Evolutionary conservation across 257 asterid genomes (phyloP).

Genomic region (Capsicum chinense): DNA sequence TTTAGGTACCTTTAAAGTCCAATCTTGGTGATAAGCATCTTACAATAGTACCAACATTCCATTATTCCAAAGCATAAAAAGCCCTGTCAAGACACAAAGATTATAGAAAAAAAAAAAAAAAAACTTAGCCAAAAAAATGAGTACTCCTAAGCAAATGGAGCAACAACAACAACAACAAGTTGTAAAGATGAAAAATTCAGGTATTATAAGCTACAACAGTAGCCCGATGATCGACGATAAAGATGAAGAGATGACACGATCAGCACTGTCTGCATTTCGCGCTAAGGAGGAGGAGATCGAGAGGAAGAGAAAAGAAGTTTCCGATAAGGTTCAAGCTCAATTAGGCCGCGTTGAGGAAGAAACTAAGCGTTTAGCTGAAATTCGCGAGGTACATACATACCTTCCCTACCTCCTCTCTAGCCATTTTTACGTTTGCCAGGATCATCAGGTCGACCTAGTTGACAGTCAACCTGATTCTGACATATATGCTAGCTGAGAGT

Average conservation of each 20-base stretch:
- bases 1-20: conserved; percentile 45
- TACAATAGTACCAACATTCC: conserved; percentile 36
- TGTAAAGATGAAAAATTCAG: conserved; percentile 56
- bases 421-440: too few relatives aligned
- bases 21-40: conserved; percentile 52
- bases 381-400: conserved; percentile 63
- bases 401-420: too few relatives aligned
- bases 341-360: conserved; percentile 88
- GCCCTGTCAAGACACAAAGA: conserved; percentile 30
- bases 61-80: conserved; percentile 42
- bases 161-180: conserved; percentile 43
- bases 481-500: too few relatives aligned
- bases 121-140: conserved; percentile 36
- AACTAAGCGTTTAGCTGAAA: conserved; percentile 72
- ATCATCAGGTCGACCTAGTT: too few relatives aligned
- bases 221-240: conserved; percentile 67
- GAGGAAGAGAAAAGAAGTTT: conserved; percentile 62
- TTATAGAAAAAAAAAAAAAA: not conserved
- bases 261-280: conserved; percentile 71
- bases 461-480: too few relatives aligned
- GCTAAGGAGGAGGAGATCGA: conserved; percentile 91
- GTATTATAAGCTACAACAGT: conserved; percentile 47
- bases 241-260: conserved; percentile 78
- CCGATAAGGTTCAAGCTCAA: conserved; percentile 71
- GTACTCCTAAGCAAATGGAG: conserved; percentile 50